Conservation (phyloP, 306 rosid species). For the Malus orientalis region DNA sequence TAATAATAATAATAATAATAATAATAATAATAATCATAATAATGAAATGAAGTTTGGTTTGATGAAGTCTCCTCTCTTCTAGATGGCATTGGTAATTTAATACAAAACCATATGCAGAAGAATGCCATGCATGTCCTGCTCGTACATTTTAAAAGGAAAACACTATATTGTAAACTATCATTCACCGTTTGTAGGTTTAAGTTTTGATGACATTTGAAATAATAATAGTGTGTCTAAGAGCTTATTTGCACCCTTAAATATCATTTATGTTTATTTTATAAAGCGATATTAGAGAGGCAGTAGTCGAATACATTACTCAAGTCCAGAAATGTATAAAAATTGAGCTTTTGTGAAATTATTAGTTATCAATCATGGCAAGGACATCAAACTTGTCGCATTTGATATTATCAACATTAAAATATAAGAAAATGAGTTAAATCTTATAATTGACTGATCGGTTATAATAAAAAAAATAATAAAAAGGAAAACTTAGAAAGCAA, state of each 20-base stretch:
- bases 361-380: too few relatives aligned
- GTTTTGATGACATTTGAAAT: neutral
- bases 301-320: too few relatives aligned
- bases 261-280: too few relatives aligned
- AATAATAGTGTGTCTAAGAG: neutral
- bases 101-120: neutral
- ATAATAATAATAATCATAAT: neutral
- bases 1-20: neutral
- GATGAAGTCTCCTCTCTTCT: neutral
- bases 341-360: too few relatives aligned
- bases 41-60: neutral
- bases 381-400: too few relatives aligned
- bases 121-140: neutral
- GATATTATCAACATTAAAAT: too few relatives aligned
- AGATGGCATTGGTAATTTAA: neutral
- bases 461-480: too few relatives aligned
- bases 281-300: too few relatives aligned
- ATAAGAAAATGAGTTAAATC: too few relatives aligned
- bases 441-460: accelerated
- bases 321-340: too few relatives aligned
- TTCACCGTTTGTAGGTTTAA: neutral
- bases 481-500: neutral
- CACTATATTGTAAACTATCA: too few relatives aligned
- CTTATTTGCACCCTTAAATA: neutral
- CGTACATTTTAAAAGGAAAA: neutral